A percentile compares a stretch with the other conserved stretches of the same genome.
Conservation (phyloP, 345 rosid genomes). For the Erucastrum elatum region DNA sequence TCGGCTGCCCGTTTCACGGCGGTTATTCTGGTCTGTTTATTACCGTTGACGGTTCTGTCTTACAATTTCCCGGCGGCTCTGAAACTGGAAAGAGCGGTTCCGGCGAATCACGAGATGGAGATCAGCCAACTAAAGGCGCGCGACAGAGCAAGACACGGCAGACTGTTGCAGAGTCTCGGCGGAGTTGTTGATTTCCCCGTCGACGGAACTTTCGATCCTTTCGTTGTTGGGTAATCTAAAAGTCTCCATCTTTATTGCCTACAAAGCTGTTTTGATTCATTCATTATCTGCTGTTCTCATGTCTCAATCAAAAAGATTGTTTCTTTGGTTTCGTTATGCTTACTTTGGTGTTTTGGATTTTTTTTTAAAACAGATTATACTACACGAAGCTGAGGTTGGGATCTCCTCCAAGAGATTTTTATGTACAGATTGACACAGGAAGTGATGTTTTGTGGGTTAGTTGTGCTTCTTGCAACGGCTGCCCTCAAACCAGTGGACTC, state of each 20-base stretch:
- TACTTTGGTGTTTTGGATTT: neutral
- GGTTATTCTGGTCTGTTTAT: slow-evolving; percentile 13
- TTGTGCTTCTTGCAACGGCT: slow-evolving; percentile 82
- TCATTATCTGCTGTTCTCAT: neutral
- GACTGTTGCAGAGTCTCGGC: slow-evolving; percentile 63
- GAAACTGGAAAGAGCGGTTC: slow-evolving; percentile 60
- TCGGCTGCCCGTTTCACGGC: slow-evolving; percentile 4
- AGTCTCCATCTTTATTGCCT: neutral
- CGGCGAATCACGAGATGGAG: slow-evolving; percentile 50
- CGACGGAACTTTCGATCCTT: slow-evolving; percentile 80
- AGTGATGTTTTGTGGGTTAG: slow-evolving; percentile 97
- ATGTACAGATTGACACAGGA: slow-evolving; percentile 95
- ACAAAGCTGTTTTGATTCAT: slow-evolving; percentile 24
- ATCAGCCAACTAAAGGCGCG: slow-evolving; percentile 60
- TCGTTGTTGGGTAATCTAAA: slow-evolving; percentile 67
- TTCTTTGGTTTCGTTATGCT: neutral
- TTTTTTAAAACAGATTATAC: slow-evolving; percentile 58
- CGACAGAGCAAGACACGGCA: slow-evolving; percentile 73
- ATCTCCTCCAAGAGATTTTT: slow-evolving; percentile 78
- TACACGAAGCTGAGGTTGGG: slow-evolving; percentile 81
- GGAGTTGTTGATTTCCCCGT: slow-evolving; percentile 82
- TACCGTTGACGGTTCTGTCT: slow-evolving; percentile 32
- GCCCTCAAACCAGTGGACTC: slow-evolving; percentile 82
- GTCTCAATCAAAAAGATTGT: neutral
- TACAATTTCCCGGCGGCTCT: slow-evolving; percentile 59